A percentile compares a stretch with the other conserved stretches of the same genome.
These are phyloP conservation scores for Ormosia emarginata DNA, from an alignment of 306 rosid genomes.

Conservation along the genomic window DNA sequence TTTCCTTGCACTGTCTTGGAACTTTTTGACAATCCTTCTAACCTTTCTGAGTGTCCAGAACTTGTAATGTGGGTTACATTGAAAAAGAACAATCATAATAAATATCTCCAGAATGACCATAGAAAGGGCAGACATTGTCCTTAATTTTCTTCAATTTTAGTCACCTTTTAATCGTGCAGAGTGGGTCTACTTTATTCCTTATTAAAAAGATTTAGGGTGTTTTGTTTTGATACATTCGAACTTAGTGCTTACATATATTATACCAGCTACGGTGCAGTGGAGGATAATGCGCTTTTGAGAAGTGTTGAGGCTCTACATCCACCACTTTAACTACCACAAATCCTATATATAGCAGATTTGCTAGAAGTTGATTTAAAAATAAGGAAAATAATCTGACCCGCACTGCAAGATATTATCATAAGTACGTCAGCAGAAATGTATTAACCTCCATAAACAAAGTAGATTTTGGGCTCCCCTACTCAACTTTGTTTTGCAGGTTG, in stretches of 20 bases:
- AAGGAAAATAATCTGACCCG: not conserved
- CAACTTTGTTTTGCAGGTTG: slow-evolving; percentile 21
- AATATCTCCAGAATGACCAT: slow-evolving; percentile 20
- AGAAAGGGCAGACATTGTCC: slow-evolving; percentile 22
- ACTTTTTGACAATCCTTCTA: slow-evolving; percentile 49
- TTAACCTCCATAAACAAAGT: not conserved
- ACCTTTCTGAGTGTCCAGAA: slow-evolving; percentile 40
- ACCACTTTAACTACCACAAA: slow-evolving; percentile 32
- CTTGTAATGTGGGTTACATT: slow-evolving; percentile 21
- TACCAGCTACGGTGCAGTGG: slow-evolving; percentile 24
- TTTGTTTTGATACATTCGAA: not conserved
- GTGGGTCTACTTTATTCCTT: slow-evolving; percentile 19
- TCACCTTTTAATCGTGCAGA: slow-evolving; percentile 7
- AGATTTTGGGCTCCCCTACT: not conserved
- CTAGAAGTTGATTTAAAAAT: not conserved
- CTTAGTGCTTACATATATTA: not conserved
- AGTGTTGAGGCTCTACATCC: slow-evolving; percentile 28
- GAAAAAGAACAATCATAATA: slow-evolving; percentile 38
- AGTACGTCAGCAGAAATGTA: slow-evolving; percentile 17
- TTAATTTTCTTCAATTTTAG: not conserved
- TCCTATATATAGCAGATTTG: slow-evolving; percentile 1
- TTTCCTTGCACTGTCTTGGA: slow-evolving; percentile 28
- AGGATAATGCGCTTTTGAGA: slow-evolving; percentile 25
- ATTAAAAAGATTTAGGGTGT: not conserved
- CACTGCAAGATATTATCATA: slow-evolving; percentile 7